A percentile compares a stretch with the other conserved stretches of the same genome.
These are phyloP conservation scores for Magnusiomyces tetraspermus DNA, from an alignment of 1,139 yeast species.

Conservation along the genomic window DNA sequence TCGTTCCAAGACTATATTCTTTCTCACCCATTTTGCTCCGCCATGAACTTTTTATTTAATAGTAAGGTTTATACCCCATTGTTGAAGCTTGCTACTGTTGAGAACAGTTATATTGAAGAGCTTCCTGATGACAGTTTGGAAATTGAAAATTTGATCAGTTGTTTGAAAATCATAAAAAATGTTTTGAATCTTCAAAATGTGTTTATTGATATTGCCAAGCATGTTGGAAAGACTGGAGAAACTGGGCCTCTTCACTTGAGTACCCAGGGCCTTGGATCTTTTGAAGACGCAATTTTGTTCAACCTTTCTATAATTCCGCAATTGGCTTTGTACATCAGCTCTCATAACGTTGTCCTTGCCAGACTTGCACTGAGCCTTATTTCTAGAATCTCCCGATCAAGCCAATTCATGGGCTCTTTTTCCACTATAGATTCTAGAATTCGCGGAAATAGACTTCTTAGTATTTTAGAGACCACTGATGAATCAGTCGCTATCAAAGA, in stretches of 20 bases:
- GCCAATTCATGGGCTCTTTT: conserved; percentile 38
- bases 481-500: conserved; percentile 59
- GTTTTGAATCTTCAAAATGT: conserved; percentile 46
- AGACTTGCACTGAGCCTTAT: conserved; percentile 46
- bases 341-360: conserved; percentile 43
- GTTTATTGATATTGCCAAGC: conserved; percentile 25
- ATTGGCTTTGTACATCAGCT: conserved; percentile 61
- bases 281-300: conserved; percentile 62
- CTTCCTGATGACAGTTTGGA: conserved; percentile 32
- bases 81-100: conserved; percentile 46
- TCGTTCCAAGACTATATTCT: conserved; percentile 35
- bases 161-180: conserved; percentile 40
- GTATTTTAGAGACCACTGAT: conserved; percentile 63
- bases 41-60: conserved; percentile 52
- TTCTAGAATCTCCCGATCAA: conserved; percentile 41
- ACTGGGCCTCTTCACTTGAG: conserved; percentile 37
- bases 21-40: conserved; percentile 62
- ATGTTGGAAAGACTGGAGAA: conserved; percentile 16
- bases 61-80: conserved; percentile 48
- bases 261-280: conserved; percentile 52
- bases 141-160: conserved; percentile 30
- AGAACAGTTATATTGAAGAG: conserved; percentile 46
- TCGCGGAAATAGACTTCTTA: conserved; percentile 55
- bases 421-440: conserved; percentile 35
- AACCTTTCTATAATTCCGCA: conserved; percentile 62